Evolutionary conservation across 2,329 filamentous ascomycete genomes (phyloP).

Genomic region (Cladosporium sp.): DNA sequence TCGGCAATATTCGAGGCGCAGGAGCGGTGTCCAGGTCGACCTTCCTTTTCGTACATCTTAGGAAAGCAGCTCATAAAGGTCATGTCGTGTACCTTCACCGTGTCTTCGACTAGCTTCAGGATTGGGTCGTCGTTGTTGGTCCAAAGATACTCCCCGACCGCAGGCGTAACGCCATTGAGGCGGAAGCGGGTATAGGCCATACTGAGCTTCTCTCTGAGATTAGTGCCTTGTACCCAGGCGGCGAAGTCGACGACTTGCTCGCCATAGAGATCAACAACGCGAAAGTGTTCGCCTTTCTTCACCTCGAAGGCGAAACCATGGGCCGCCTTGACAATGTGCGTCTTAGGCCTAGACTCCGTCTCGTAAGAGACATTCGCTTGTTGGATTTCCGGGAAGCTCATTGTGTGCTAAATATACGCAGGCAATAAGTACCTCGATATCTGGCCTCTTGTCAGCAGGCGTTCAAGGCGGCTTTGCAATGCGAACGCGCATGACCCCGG

Average conservation of each 20-base stretch:
- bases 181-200: slow-evolving; percentile 36
- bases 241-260: slow-evolving; percentile 37
- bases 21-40: slow-evolving; percentile 29
- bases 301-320: slow-evolving; percentile 32
- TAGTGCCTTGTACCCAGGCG: slow-evolving; percentile 29
- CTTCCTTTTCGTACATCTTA: slow-evolving; percentile 30
- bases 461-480: not conserved
- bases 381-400: slow-evolving; percentile 10
- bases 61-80: slow-evolving; percentile 38
- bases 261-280: slow-evolving; percentile 35
- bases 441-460: too few relatives aligned
- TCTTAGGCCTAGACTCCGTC: slow-evolving; percentile 12
- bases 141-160: slow-evolving; percentile 33
- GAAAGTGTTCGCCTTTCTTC: slow-evolving; percentile 31
- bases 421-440: not conserved
- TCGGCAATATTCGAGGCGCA: slow-evolving; percentile 35
- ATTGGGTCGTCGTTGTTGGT: slow-evolving; percentile 33
- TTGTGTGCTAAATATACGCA: not conserved
- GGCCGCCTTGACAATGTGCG: slow-evolving; percentile 23
- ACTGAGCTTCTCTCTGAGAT: slow-evolving; percentile 31
- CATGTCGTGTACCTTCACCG: slow-evolving; percentile 37
- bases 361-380: not conserved
- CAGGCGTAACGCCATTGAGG: slow-evolving; percentile 30
- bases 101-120: slow-evolving; percentile 32
- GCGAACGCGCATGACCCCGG: not conserved